Evolutionary conservation across 129 eudicot genomes (phyloP), one percentile per base, ranked within the genome.

Genomic region (Erigeron canadensis): DNA sequence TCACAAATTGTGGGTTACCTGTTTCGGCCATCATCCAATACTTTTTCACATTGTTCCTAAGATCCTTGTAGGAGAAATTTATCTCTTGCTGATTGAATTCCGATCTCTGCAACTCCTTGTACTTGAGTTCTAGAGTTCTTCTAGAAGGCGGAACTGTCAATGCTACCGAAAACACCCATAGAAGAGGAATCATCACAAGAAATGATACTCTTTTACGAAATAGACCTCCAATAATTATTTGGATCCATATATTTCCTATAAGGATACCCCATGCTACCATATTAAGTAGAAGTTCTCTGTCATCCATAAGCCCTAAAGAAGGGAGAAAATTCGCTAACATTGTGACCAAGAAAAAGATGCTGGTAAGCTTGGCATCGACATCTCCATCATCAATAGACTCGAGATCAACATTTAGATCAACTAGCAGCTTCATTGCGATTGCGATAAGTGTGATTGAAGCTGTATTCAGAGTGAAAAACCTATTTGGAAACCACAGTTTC

Each of bases 401-500:
- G n/a, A n/a, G n/a, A n/a, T n/a, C n/a, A n/a, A n/a, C 21, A 28
- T 3, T 74, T 13, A 78, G 79, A 62, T 82, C 86, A n/a, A 73
- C 37, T 0, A 84, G 77, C 11, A 85, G 65, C 71, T 85, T 85
- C 82, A 82, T 70, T 40, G 79, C 72, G 4, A 84, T 80, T 1
- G 83, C 83, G n/a, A n/a, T n/a, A n/a, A n/a, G n/a, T n/a, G n/a
- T n/a, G n/a, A n/a, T n/a, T n/a, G 88, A 63, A 45, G 70, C 75
- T 5, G 83, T 83, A 18, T 84, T 77, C 48, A 81, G 55, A 5
- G 81, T 74, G 73, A 84, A 84, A 46, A 5, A 74, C 40, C 16
- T 81, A 10, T 66, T 59, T 17, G 88, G 86, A 51, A 84, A 77
- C 88, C 88, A 81, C 2, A 50, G 63, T 40, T 65, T 81, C 15